These are phyloP conservation scores for Paraphoma chrysanthemicola DNA, from an alignment of 2,329 filamentous ascomycete species.

Conservation along the genomic window DNA sequence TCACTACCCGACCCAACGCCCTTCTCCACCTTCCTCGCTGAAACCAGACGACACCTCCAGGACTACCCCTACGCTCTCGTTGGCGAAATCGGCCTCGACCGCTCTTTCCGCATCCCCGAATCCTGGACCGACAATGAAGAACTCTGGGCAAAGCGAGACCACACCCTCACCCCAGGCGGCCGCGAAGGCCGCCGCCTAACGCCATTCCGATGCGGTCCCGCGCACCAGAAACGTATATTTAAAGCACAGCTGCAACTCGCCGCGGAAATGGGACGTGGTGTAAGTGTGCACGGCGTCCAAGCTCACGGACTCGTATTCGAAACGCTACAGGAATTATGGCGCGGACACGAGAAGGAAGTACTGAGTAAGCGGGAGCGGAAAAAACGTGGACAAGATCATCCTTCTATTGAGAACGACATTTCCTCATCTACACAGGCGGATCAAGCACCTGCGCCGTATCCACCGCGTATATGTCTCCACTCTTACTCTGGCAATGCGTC, in stretches of 20 bases:
- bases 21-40: slow-evolving; percentile 64
- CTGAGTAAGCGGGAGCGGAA: slow-evolving; percentile 65
- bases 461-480: slow-evolving; percentile 89
- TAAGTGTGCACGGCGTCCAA: slow-evolving; percentile 77
- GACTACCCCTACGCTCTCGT: slow-evolving; percentile 70
- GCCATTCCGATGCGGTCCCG: slow-evolving; percentile 70
- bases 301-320: slow-evolving; percentile 76
- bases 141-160: slow-evolving; percentile 53
- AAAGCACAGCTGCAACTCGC: slow-evolving; percentile 74
- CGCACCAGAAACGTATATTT: slow-evolving; percentile 73
- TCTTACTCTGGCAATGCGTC: slow-evolving; percentile 85
- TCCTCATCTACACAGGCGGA: slow-evolving; percentile 1
- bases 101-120: slow-evolving; percentile 75
- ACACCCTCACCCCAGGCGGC: slow-evolving; percentile 69
- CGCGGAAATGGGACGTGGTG: slow-evolving; percentile 68
- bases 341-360: slow-evolving; percentile 70
- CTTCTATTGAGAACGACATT: slow-evolving; percentile 12
- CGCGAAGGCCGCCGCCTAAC: slow-evolving; percentile 73
- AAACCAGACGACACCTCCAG: slow-evolving; percentile 64
- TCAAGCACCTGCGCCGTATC: slow-evolving; percentile 68
- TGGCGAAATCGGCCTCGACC: slow-evolving; percentile 81
- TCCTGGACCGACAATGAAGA: slow-evolving; percentile 52
- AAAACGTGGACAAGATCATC: slow-evolving; percentile 27
- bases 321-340: slow-evolving; percentile 70
- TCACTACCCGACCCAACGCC: slow-evolving; percentile 67